A percentile compares a stretch with the other conserved stretches of the same genome.
phyloP scores from a whole-genome alignment of 116 monocot genomes.

The Phalaenopsis hybrid region DNA sequence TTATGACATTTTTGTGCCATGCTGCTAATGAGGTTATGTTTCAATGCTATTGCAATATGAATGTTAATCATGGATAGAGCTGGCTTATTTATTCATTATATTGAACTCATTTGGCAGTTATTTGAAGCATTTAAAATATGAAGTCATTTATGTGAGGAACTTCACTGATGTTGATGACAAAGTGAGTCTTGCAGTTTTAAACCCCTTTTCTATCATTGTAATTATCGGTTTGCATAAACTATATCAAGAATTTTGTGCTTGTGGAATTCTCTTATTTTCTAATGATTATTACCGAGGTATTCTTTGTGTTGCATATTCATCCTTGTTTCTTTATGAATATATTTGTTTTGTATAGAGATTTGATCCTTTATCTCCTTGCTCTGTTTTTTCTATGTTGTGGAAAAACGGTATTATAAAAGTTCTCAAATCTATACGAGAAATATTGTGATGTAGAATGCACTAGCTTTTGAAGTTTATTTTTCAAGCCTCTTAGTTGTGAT shows the following conservation, averaged over 20 bases:
- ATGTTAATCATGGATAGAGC: not conserved
- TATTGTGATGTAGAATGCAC: not conserved
- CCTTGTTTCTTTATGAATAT: not conserved
- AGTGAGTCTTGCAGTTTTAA: slow-evolving; percentile 28
- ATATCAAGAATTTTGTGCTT: not conserved
- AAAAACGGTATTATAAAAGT: not conserved
- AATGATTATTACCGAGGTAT: not conserved
- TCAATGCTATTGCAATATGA: slow-evolving; percentile 5
- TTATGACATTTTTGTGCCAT: not conserved
- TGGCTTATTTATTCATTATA: not conserved
- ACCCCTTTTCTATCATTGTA: not conserved
- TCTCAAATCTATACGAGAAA: not conserved
- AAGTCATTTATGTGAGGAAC: slow-evolving; percentile 87
- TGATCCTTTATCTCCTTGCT: not conserved
- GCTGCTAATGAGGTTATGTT: not conserved
- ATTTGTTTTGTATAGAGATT: not conserved
- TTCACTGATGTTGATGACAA: slow-evolving; percentile 99
- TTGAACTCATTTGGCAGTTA: slow-evolving; percentile 44
- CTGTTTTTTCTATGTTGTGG: not conserved
- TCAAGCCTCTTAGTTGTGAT: not conserved
- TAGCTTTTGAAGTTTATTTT: not conserved
- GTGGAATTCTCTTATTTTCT: not conserved
- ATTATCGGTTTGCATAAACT: not conserved
- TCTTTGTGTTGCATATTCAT: not conserved
- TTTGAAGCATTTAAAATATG: slow-evolving; percentile 62